Conservation (phyloP, 148 eudicot genomes). For the Nyssa sinensis region DNA sequence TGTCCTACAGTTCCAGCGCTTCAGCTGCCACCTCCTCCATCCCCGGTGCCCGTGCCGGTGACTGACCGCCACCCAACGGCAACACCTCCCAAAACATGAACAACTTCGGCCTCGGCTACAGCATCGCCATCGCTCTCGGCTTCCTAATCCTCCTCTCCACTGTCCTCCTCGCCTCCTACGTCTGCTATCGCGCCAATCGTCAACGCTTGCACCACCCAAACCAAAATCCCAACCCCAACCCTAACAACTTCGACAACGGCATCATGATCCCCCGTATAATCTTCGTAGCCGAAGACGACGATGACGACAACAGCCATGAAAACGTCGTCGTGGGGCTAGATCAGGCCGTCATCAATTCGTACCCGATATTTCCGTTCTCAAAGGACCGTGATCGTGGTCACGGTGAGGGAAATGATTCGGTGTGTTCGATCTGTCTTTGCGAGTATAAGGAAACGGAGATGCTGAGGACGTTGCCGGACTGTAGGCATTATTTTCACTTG, state of each 20-base stretch:
- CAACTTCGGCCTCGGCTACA: conserved; percentile 72
- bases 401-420: conserved; percentile 19
- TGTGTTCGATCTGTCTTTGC: conserved; percentile 78
- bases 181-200: conserved; percentile 54
- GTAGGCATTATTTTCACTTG: conserved; percentile 67
- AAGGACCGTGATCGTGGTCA: conserved; percentile 14
- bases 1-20: conserved; percentile 21
- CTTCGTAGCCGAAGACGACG: conserved; percentile 73
- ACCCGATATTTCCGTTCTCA: conserved; percentile 61
- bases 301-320: conserved; percentile 17
- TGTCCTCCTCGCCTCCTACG: conserved; percentile 64
- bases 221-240: neutral
- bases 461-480: conserved; percentile 87
- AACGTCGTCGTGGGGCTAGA: conserved; percentile 68
- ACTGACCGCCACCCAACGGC: conserved; percentile 18
- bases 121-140: conserved; percentile 73
- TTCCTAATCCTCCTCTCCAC: conserved; percentile 78
- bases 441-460: conserved; percentile 81
- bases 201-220: conserved; percentile 9
- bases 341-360: conserved; percentile 61
- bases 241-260: conserved; percentile 9
- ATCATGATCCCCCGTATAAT: conserved; percentile 65
- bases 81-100: conserved; percentile 22
- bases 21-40: conserved; percentile 30
- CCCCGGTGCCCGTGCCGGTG: neutral